Base-by-base conservation (phyloP, 768 basidiomycete genomes). In the Grammothele lineata region DNA sequence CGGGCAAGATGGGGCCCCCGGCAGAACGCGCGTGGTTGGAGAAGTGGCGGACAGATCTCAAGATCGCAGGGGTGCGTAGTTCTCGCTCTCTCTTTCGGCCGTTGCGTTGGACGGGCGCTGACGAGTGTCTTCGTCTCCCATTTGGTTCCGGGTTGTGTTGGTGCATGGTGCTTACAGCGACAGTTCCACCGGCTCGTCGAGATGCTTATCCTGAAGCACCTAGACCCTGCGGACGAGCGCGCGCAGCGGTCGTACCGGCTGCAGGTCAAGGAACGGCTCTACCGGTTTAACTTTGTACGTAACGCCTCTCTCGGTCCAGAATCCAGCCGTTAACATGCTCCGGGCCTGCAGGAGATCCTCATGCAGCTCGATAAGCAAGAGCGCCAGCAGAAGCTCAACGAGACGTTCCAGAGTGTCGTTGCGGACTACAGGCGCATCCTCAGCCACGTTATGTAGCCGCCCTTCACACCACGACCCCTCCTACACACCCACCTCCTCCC, bases 201-300 rank as follows among this genome's bases (percentile, higher is more conserved):
- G 67, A 78, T 90, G 41, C 73, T 96, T 21, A 77, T 87, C 36
- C 72, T 94, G 52, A 62, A 80, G 44, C 77, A 81, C 26, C 67
- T 95, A 51, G 80, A 92, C 55, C 72, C 78, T 4, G 58, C 66
- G 3, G 84, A 94, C 58, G 53, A 67, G 43, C 70, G 68, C 21
- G 70, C 72, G 21, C 65, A 72, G 56, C 79, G 73, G 43, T 81
- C 85, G 9, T 96, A 86, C 64, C 74, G 95, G 43, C 64, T 99
- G 25, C 87, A 92, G 64, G 92, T 95, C 60, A 99, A 99, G 67
- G 92, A 96, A 64, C 79, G 96, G 30, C 66, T 99, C 36, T 97
- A 89, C 61, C 77, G 92, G 18, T 97, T 97, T 69, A 99, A 98
- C 68, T 96, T 85, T 63, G 92, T 93, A 58, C 60, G 87, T 75